phyloP scores from a whole-genome alignment of 306 rosid genomes.

The Aeschynomene evenia region DNA sequence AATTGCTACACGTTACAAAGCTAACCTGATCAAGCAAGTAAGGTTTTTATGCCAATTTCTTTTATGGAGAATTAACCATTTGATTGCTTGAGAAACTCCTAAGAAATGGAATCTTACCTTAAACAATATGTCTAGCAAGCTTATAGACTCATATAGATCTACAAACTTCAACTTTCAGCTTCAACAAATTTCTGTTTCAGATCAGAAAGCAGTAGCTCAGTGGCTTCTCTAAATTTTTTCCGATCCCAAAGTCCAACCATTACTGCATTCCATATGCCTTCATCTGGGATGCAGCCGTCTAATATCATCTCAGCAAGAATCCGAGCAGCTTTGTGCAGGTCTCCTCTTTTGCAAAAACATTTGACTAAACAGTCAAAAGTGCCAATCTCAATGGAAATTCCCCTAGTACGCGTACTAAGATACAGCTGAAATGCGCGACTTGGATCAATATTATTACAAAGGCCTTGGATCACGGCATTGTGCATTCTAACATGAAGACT shows the following conservation, averaged over 20 bases:
- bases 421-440: slow-evolving; percentile 72
- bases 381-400: slow-evolving; percentile 50
- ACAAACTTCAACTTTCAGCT: slow-evolving; percentile 35
- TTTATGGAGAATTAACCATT: not conserved
- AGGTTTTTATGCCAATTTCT: not conserved
- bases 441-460: slow-evolving; percentile 45
- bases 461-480: slow-evolving; percentile 73
- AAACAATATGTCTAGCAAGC: not conserved
- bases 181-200: slow-evolving; percentile 45
- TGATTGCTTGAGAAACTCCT: not conserved
- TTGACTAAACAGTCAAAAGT: slow-evolving; percentile 57
- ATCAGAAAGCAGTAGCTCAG: slow-evolving; percentile 53
- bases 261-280: slow-evolving; percentile 63
- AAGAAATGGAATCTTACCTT: not conserved
- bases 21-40: slow-evolving; percentile 4
- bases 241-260: slow-evolving; percentile 65
- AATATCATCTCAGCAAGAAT: slow-evolving; percentile 78
- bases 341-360: slow-evolving; percentile 62
- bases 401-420: slow-evolving; percentile 77
- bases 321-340: slow-evolving; percentile 63
- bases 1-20: not conserved
- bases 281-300: slow-evolving; percentile 71
- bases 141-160: not conserved
- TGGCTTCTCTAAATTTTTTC: slow-evolving; percentile 64
- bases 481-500: slow-evolving; percentile 69